Evolutionary conservation across 176 grass and related monocot species (phyloP), one percentile per base, ranked within the genome.

Genomic region (Panicum miliaceum): DNA sequence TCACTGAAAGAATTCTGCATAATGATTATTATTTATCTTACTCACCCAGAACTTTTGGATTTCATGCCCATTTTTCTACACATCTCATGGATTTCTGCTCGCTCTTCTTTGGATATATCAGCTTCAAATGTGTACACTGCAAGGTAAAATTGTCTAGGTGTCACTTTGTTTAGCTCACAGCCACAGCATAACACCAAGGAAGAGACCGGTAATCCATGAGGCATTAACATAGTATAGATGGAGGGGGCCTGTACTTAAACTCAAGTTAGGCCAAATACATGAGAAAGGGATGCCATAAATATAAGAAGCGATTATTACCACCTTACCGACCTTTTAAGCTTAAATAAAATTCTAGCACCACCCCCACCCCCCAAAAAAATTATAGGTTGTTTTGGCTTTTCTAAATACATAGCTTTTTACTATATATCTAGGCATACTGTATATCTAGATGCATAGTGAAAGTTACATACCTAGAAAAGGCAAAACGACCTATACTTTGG

Each of bases 21-120:
- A 68, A 78, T 65, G 19, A 22, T 77, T 81, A 72, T 4, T 76
- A 56, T 40, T 35, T 77, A 56, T 73, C 78, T 66, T 69, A 92
- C 91, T 93, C 86, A 98, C 96, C 96, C 96, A 23, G 77, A 81
- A 92, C 96, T 98, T 85, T 89, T 95, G 8, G 96, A 95, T 88
- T 15, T 40, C 89, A 98, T 90, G 75, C 96, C 96, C 89, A 98
- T 90, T 87, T 90, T 93, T 78, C 20, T 82, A 77, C 93, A 98
- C 85, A 94, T 83, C 46, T 61, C 6, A 86, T 98, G 96, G 81
- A 98, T 76, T 75, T 78, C 73, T 35, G 77, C 89, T 73, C 96
- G 83, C 75, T 98, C 96, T 81, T 66, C 37, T 15, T 84, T 95
- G 29, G 91, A 89, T 63, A 95, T 68, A 86, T 40, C 81, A 87